Evolutionary conservation across 2,329 filamentous ascomycete species (phyloP), one percentile per base, ranked within the genome.

Genomic region (Trichophyton schoenleinii): DNA sequence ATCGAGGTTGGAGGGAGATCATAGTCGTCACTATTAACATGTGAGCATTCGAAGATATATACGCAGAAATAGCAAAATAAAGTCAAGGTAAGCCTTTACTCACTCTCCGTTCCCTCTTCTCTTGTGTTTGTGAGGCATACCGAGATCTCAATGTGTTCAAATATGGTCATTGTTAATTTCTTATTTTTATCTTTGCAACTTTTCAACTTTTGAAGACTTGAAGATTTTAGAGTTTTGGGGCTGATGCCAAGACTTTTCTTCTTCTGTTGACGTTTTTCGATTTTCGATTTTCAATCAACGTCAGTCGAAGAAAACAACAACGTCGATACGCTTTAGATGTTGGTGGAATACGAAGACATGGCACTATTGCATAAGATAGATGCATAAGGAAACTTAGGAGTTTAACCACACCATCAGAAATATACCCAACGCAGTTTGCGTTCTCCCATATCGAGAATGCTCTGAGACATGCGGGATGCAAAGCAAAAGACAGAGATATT

Each of bases 81-180:
- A 25, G n/a, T 28, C 36, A 38, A 7, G 3, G 11, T 38, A 13
- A 13, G 34, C 11, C 2, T 38, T 38, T 38, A 62, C 78, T 66
- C 72, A 86, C 85, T 78, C 77, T 61, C 76, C 72, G 42, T 83
- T 82, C 66, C 73, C 70, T 41, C 74, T 73, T 65, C 88, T 81
- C 65, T 87, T 92, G 73, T 95, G 89, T 76, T 95, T 95, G 77
- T 92, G 89, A 72, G 89, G 89, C 89, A 95, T 95, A 34, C 60
- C 67, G 49, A 8, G 6, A 31, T 31, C 8, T 2, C 22, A 25
- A 11, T 52, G 6, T 52, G 13, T 38, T 38, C 34, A 38, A 38
- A 52, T 52, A 6, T 48, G 8, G 6, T 11, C 20, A 3, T 31
- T 25, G 11, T 31, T 31, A n/a, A 15, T 25, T 38, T 13, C 34